Evolutionary conservation across 2,329 filamentous ascomycete genomes (phyloP).

Genomic region (Botrytis galanthina): DNA sequence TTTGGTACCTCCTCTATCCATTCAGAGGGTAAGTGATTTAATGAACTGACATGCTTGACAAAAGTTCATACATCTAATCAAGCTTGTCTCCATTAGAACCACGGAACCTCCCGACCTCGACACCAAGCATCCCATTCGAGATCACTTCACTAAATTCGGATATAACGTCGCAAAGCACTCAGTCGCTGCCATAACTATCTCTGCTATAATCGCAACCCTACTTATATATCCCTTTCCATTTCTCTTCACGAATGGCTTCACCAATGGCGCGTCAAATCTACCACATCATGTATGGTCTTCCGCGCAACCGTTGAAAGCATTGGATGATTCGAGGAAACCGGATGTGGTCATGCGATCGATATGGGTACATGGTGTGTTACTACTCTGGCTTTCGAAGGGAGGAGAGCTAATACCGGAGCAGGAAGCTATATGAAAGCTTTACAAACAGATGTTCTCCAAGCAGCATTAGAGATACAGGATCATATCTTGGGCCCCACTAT

Average conservation of each 20-base stretch:
- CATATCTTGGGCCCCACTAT: slow-evolving; percentile 61
- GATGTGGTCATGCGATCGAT: slow-evolving; percentile 81
- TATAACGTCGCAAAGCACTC: slow-evolving; percentile 70
- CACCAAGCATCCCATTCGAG: slow-evolving; percentile 63
- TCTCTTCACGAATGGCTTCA: slow-evolving; percentile 69
- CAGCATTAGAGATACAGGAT: slow-evolving; percentile 69
- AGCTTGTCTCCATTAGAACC: slow-evolving; percentile 51
- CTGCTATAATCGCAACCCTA: slow-evolving; percentile 66
- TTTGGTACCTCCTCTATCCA: slow-evolving; percentile 76
- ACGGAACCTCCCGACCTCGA: slow-evolving; percentile 68
- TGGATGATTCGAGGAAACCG: slow-evolving; percentile 46
- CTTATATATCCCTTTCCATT: slow-evolving; percentile 75
- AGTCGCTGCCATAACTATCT: slow-evolving; percentile 69
- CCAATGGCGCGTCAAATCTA: slow-evolving; percentile 67
- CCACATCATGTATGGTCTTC: slow-evolving; percentile 82
- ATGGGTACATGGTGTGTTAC: slow-evolving; percentile 67
- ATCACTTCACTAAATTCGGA: slow-evolving; percentile 66
- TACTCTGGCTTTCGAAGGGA: not conserved
- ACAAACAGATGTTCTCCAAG: slow-evolving; percentile 60
- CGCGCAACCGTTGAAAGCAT: slow-evolving; percentile 60
- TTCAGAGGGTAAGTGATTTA: slow-evolving; percentile 64
- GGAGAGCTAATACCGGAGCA: slow-evolving; percentile 26
- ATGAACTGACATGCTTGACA: not conserved
- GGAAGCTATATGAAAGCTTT: slow-evolving; percentile 73
- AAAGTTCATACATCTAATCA: slow-evolving; percentile 2